Conservation (phyloP, 305 asterid species). For the Fraxinus baroniana region DNA sequence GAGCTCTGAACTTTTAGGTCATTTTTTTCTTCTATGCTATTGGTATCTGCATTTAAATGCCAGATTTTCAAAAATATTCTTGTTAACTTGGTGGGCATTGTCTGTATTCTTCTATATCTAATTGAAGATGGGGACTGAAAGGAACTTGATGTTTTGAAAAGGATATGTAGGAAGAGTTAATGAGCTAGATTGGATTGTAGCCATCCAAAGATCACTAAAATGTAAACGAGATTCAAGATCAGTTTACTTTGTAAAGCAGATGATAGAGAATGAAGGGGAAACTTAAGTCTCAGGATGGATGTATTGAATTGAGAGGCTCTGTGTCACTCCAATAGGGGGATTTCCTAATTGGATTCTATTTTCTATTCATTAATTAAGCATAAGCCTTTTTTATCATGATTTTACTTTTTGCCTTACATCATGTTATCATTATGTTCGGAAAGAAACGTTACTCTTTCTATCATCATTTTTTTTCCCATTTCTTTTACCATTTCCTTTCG, state of each 20-base stretch:
- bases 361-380: background rate
- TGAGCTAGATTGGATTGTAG: background rate
- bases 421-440: background rate
- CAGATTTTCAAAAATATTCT: background rate
- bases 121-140: background rate
- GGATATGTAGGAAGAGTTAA: background rate
- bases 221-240: background rate
- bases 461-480: background rate
- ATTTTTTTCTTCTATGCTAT: background rate
- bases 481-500: background rate
- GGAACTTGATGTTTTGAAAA: background rate
- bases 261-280: no score
- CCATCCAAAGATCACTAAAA: background rate
- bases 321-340: background rate
- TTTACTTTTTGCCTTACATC: background rate
- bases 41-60: background rate
- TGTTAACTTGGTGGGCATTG: background rate
- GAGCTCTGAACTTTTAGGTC: background rate
- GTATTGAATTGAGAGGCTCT: background rate
- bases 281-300: no score
- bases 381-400: no score
- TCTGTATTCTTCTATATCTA: background rate
- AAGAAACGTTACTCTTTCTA: background rate
- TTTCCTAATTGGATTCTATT: background rate
- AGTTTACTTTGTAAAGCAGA: no score